Conservation (phyloP, 148 eudicot genomes). For the Heliamphora exappendiculata region DNA sequence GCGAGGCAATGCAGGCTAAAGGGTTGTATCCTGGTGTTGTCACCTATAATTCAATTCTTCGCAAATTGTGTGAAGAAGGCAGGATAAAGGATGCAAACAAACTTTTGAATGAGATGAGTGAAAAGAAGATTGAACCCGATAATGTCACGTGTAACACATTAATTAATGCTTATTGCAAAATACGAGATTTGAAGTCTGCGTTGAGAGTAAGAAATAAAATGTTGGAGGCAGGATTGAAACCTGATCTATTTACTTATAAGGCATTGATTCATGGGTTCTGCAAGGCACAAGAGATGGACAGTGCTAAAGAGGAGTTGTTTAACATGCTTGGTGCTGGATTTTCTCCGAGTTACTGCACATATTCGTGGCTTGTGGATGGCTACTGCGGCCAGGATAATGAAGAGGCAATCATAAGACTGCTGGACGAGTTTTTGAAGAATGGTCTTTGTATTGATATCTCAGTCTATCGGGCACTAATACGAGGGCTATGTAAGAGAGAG, state of each 20-base stretch:
- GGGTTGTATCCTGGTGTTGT: conserved; percentile 61
- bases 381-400: conserved; percentile 51
- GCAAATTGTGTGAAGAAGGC: conserved; percentile 77
- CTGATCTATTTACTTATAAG: conserved; percentile 59
- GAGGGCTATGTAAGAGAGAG: conserved; percentile 67
- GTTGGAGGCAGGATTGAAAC: conserved; percentile 65
- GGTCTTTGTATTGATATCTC: conserved; percentile 58
- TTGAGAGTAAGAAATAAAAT: conserved; percentile 56
- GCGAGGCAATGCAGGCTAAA: conserved; percentile 50
- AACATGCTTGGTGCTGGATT: conserved; percentile 66
- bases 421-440: conserved; percentile 42
- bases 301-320: conserved; percentile 57
- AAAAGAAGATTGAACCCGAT: conserved; percentile 73
- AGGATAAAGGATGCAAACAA: conserved; percentile 74
- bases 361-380: conserved; percentile 79
- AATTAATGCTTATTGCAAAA: conserved; percentile 86
- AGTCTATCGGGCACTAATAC: conserved; percentile 71
- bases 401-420: conserved; percentile 47
- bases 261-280: conserved; percentile 86
- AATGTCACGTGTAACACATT: conserved; percentile 83
- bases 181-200: conserved; percentile 73
- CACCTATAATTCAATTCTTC: conserved; percentile 70
- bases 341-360: conserved; percentile 60
- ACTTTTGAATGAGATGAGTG: conserved; percentile 69
- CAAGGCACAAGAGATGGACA: conserved; percentile 39